Percentiles rank a stretch among this genome's conserved stretches.
phyloP scores from a whole-genome alignment of 306 rosid genomes.

The Quercus engelmannii region DNA sequence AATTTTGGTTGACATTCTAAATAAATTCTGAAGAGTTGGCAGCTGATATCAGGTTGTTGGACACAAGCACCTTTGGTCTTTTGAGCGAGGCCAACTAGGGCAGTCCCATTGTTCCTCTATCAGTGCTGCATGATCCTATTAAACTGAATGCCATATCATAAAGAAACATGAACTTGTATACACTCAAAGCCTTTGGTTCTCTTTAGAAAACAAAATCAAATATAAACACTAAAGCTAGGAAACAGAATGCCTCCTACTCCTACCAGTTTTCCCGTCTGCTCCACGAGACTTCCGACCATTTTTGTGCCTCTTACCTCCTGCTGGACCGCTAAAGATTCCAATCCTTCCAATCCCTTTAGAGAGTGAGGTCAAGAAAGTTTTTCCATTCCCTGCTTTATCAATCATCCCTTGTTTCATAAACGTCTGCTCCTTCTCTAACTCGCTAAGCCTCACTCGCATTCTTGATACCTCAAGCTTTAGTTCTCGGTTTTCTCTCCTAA shows the following conservation, averaged over 20 bases:
- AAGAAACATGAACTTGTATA: not conserved
- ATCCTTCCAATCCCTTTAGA: slow-evolving; percentile 82
- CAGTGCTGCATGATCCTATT: not conserved
- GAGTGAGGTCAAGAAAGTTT: slow-evolving; percentile 67
- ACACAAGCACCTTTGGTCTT: not conserved
- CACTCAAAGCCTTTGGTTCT: not conserved
- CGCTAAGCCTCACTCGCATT: slow-evolving; percentile 84
- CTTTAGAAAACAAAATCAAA: not conserved
- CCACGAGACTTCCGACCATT: slow-evolving; percentile 51
- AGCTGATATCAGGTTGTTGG: not conserved
- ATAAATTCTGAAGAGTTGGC: no score
- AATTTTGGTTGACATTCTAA: no score
- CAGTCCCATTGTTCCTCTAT: not conserved
- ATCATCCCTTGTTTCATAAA: slow-evolving; percentile 84
- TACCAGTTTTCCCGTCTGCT: slow-evolving; percentile 60
- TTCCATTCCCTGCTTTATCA: slow-evolving; percentile 60
- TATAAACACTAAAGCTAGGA: slow-evolving; percentile 32
- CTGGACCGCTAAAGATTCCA: slow-evolving; percentile 61
- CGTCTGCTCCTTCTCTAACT: slow-evolving; percentile 86
- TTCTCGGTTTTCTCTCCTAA: slow-evolving; percentile 81
- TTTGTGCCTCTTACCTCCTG: slow-evolving; percentile 59
- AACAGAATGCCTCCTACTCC: slow-evolving; percentile 71
- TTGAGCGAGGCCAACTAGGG: not conserved
- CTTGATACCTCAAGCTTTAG: slow-evolving; percentile 81
- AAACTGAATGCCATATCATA: not conserved